Percentiles rank a stretch among this genome's conserved stretches.
These are phyloP conservation scores for Pinus taeda DNA, from an alignment of 75 land plant species.

Conservation along the genomic window DNA sequence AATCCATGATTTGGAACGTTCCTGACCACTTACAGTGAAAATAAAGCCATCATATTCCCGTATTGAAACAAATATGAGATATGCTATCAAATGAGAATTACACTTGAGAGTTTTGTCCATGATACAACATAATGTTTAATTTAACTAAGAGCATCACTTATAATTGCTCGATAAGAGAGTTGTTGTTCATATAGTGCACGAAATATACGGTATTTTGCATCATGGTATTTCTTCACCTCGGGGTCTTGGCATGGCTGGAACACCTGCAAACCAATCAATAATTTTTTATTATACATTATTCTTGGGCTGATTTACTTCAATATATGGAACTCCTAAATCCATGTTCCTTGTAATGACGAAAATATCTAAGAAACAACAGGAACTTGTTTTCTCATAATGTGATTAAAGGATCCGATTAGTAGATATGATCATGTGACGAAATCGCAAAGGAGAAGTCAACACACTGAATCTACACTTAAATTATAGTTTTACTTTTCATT, in stretches of 20 bases:
- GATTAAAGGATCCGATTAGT: too few relatives aligned
- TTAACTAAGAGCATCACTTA: conserved; percentile 47
- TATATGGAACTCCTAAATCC: too few relatives aligned
- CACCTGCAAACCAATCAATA: conserved; percentile 48
- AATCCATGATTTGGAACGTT: background rate
- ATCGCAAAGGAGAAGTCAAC: too few relatives aligned
- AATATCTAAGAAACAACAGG: too few relatives aligned
- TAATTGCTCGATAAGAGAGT: conserved; percentile 56
- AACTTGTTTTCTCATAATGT: too few relatives aligned
- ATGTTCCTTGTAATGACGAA: too few relatives aligned
- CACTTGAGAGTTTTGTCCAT: background rate
- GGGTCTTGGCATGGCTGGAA: conserved; percentile 79
- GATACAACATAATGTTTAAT: background rate
- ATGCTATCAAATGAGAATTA: background rate
- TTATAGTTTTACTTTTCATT: too few relatives aligned
- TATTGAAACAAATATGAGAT: background rate
- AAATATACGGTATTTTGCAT: conserved; percentile 87
- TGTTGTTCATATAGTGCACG: conserved; percentile 80
- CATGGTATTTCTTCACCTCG: conserved; percentile 90
- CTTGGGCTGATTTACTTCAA: background rate
- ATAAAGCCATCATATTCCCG: background rate
- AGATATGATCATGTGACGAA: too few relatives aligned
- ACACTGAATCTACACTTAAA: too few relatives aligned
- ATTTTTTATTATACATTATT: background rate
- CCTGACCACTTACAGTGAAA: background rate